Percentiles rank a stretch among this genome's conserved stretches.
Conservation (phyloP, 2,329 filamentous ascomycete genomes). For the Nothophaeocryptopus gaeumannii region DNA sequence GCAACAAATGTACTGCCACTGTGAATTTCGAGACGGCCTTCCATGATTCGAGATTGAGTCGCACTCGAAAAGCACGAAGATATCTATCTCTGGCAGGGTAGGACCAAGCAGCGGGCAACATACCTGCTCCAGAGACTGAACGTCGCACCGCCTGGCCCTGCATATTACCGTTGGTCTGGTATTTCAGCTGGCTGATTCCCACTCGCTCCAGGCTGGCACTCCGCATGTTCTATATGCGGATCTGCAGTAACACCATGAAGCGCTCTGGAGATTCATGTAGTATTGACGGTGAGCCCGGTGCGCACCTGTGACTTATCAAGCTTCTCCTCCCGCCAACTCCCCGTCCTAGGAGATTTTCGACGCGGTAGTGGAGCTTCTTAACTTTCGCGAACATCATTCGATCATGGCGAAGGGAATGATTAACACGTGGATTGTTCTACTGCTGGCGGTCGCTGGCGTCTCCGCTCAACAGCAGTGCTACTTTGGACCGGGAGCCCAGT, state of each 20-base stretch:
- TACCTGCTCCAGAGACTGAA: too few species aligned
- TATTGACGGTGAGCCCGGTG: background rate
- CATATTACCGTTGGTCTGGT: background rate
- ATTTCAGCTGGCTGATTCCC: slow-evolving; percentile 5
- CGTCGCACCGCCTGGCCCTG: background rate
- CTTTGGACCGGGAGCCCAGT: slow-evolving; percentile 28
- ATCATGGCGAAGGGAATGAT: background rate
- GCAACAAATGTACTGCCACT: too few species aligned
- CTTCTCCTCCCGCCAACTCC: background rate
- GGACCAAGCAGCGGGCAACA: too few species aligned
- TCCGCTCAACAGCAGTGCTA: slow-evolving; percentile 33
- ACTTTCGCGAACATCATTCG: background rate
- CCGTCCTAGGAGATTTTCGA: background rate
- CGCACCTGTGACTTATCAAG: background rate
- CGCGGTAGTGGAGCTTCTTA: too few species aligned
- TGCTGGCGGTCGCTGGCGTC: background rate
- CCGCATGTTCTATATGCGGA: slow-evolving; percentile 12
- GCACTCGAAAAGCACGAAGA: too few species aligned
- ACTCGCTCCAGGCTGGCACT: slow-evolving; percentile 1
- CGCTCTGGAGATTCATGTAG: background rate
- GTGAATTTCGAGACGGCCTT: too few species aligned
- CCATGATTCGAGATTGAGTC: too few species aligned
- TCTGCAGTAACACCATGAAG: background rate
- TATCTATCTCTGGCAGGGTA: too few species aligned
- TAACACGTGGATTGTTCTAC: slow-evolving; percentile 1